Percentiles rank a stretch among this genome's conserved stretches.
phyloP scores from a whole-genome alignment of 2,329 filamentous ascomycete species.

The Aspergillus piperis region DNA sequence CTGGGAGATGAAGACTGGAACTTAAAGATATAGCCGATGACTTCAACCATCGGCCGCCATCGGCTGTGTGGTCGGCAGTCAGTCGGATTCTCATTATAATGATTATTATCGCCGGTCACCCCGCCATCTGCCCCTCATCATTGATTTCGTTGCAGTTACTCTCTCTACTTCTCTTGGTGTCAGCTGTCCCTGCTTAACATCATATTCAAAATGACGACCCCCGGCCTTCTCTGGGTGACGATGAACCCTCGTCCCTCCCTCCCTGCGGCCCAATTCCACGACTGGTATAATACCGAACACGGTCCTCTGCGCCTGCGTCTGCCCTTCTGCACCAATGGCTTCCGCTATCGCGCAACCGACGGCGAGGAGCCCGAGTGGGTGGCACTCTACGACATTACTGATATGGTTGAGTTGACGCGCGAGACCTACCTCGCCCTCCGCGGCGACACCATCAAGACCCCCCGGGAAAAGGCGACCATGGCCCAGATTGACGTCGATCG shows the following conservation, averaged over 20 bases:
- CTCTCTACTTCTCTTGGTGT: background rate
- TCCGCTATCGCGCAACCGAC: constrained; percentile 74
- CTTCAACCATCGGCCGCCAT: constrained; percentile 4
- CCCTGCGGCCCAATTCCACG: constrained; percentile 72
- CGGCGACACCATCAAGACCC: constrained; percentile 54
- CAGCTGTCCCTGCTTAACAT: background rate
- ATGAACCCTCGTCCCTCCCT: constrained; percentile 75
- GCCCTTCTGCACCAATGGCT: constrained; percentile 72
- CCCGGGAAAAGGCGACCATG: constrained; percentile 63
- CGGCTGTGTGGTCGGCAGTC: constrained; percentile 20
- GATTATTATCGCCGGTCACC: background rate
- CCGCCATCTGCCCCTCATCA: background rate
- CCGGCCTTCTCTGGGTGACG: constrained; percentile 79
- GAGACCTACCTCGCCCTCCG: constrained; percentile 61
- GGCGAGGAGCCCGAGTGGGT: constrained; percentile 66
- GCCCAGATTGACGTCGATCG: constrained; percentile 68
- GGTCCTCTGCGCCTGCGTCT: constrained; percentile 77
- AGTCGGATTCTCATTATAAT: constrained; percentile 2
- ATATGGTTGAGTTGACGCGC: constrained; percentile 69
- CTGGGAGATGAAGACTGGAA: background rate
- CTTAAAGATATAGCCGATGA: constrained; percentile 3
- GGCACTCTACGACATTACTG: constrained; percentile 78
- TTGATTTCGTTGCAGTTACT: background rate
- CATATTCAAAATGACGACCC: constrained; percentile 40
- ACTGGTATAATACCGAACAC: constrained; percentile 95